Percentiles rank a stretch among this genome's conserved stretches.
Evolutionary conservation across 495 filamentous ascomycete genomes (phyloP).

Genomic region (Xylaria intraflava): DNA sequence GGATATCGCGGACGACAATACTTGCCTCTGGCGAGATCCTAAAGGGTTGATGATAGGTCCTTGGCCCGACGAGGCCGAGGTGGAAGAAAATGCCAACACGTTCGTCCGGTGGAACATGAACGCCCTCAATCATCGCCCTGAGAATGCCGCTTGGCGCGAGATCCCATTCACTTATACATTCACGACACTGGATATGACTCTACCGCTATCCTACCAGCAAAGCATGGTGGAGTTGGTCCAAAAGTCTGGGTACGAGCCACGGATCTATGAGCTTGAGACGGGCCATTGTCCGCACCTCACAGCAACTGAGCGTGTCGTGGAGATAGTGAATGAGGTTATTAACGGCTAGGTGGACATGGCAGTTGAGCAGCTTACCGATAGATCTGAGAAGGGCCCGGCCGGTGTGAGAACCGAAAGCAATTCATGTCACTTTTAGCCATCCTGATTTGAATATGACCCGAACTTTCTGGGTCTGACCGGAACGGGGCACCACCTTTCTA

Average conservation of each 20-base stretch:
- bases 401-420: too few species aligned
- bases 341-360: neutral
- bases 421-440: too few species aligned
- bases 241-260: constrained; percentile 20
- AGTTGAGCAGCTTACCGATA: too few species aligned
- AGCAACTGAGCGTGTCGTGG: constrained; percentile 19
- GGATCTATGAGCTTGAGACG: constrained; percentile 22
- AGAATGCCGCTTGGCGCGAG: constrained; percentile 30
- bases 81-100: constrained; percentile 8
- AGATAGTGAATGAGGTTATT: constrained; percentile 11
- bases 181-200: constrained; percentile 28
- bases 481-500: too few species aligned
- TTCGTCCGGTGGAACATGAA: constrained; percentile 30
- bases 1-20: constrained; percentile 26
- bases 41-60: neutral
- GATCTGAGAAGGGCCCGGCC: too few species aligned
- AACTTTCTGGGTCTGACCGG: too few species aligned
- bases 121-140: constrained; percentile 14
- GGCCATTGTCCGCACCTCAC: constrained; percentile 31
- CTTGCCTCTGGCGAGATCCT: constrained; percentile 16
- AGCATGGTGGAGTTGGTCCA: constrained; percentile 25
- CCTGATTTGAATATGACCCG: too few species aligned
- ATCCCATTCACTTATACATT: constrained; percentile 34
- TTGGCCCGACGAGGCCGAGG: neutral
- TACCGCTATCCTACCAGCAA: constrained; percentile 32